phyloP scores from a whole-genome alignment of 176 grass and related monocot species.

The Lolium multiflorum region DNA sequence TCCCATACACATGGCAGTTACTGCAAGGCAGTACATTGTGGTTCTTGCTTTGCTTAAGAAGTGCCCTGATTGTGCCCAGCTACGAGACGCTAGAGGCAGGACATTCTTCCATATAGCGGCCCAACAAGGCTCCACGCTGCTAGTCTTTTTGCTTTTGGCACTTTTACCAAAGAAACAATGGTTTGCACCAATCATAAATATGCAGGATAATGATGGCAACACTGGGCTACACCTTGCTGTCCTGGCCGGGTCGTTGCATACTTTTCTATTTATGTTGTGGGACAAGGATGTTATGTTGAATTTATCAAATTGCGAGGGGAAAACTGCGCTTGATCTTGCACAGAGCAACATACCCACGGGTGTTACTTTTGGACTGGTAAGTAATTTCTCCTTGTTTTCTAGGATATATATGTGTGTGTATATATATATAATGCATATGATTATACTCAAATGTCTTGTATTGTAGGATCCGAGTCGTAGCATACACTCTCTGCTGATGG shows the following conservation, averaged over 20 bases:
- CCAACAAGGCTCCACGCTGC: not conserved
- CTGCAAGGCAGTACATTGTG: not conserved
- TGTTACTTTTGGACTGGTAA: not conserved
- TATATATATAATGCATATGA: too few relatives aligned
- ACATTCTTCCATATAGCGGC: constrained; percentile 57
- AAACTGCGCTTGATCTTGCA: constrained; percentile 25
- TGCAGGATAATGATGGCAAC: constrained; percentile 43
- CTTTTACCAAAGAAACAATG: too few relatives aligned
- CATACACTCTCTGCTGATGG: not conserved
- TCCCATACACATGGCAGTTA: not conserved
- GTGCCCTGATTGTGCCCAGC: not conserved
- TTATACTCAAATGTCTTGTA: not conserved
- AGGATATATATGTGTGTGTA: too few relatives aligned
- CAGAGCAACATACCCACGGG: not conserved
- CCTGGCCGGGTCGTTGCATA: fast-evolving
- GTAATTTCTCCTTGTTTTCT: too few relatives aligned
- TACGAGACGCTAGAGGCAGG: constrained; percentile 27
- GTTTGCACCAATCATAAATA: not conserved
- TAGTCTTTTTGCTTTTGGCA: too few relatives aligned
- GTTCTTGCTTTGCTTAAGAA: not conserved
- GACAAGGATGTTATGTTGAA: not conserved
- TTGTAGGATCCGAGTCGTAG: not conserved
- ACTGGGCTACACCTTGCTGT: constrained; percentile 42
- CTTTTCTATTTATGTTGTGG: not conserved
- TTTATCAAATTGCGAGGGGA: not conserved